These are phyloP conservation scores for Neopestalotiopsis clavispora DNA, from an alignment of 2,329 filamentous ascomycete species.

Conservation along the genomic window DNA sequence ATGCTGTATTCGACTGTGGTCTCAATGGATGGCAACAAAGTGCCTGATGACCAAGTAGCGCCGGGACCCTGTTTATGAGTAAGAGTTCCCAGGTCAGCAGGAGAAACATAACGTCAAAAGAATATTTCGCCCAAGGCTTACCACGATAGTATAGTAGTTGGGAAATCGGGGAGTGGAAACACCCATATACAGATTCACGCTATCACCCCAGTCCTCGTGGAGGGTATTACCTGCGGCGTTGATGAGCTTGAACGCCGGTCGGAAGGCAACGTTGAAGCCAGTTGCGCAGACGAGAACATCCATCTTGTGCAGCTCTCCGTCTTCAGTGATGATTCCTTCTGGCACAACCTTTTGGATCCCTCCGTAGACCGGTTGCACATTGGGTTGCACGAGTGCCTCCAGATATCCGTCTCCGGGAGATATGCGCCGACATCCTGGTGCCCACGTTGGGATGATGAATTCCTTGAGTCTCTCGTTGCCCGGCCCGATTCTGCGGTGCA, in stretches of 20 bases:
- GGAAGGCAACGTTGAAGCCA: constrained; percentile 30
- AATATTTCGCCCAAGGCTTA: background rate
- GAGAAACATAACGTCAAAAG: background rate
- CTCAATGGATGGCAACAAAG: constrained; percentile 9
- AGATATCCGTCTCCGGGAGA: constrained; percentile 38
- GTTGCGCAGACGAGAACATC: constrained; percentile 41
- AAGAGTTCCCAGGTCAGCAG: background rate
- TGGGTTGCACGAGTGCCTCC: constrained; percentile 32
- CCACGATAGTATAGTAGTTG: constrained; percentile 15
- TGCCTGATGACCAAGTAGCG: constrained; percentile 13
- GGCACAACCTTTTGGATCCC: constrained; percentile 29
- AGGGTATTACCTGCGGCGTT: constrained; percentile 51
- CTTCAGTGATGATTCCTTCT: constrained; percentile 29
- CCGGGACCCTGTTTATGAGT: background rate
- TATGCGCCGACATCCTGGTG: constrained; percentile 33
- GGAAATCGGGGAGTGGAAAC: constrained; percentile 49
- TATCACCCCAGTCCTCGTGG: constrained; percentile 54
- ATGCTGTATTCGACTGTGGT: constrained; percentile 20
- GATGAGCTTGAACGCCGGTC: constrained; percentile 44
- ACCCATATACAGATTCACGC: constrained; percentile 57
- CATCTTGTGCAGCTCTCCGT: constrained; percentile 31
- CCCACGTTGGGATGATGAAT: constrained; percentile 44
- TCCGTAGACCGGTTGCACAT: constrained; percentile 28
- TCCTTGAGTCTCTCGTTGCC: constrained; percentile 46
- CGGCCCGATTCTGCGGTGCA: constrained; percentile 45